These are phyloP conservation scores for Monosporascus sp. DNA, from an alignment of 2,329 filamentous ascomycete species.

Conservation along the genomic window DNA sequence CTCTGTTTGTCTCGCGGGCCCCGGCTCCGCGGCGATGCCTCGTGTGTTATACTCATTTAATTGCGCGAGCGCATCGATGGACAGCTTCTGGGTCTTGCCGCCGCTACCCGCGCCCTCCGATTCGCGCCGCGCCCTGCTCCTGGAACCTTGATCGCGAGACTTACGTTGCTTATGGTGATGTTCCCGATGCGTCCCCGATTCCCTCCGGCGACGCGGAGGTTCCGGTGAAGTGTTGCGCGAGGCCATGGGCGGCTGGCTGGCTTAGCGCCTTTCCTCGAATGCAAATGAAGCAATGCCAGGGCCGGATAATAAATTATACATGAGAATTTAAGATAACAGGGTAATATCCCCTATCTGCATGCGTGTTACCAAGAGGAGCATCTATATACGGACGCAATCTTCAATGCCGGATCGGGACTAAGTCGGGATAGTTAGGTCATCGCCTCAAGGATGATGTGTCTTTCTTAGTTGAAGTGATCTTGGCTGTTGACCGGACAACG, in stretches of 20 bases:
- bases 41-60: slow-evolving; percentile 55
- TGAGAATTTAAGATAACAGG: no score
- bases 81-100: slow-evolving; percentile 28
- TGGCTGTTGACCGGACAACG: slow-evolving; percentile 36
- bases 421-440: background rate
- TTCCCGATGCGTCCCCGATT: slow-evolving; percentile 23
- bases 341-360: background rate
- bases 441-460: background rate
- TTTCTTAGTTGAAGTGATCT: background rate
- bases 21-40: slow-evolving; percentile 24
- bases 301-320: no score
- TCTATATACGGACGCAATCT: slow-evolving; percentile 21
- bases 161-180: slow-evolving; percentile 30
- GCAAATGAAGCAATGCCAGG: no score
- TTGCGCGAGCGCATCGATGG: slow-evolving; percentile 56
- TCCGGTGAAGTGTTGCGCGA: slow-evolving; percentile 20
- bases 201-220: slow-evolving; percentile 18
- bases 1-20: slow-evolving; percentile 39
- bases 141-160: slow-evolving; percentile 25
- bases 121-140: slow-evolving; percentile 23
- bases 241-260: slow-evolving; percentile 20
- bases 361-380: background rate
- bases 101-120: slow-evolving; percentile 28
- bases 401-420: slow-evolving; percentile 2
- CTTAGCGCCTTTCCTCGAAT: background rate